Base-by-base conservation (phyloP, 306 rosid genomes). In the Senna siamea region DNA sequence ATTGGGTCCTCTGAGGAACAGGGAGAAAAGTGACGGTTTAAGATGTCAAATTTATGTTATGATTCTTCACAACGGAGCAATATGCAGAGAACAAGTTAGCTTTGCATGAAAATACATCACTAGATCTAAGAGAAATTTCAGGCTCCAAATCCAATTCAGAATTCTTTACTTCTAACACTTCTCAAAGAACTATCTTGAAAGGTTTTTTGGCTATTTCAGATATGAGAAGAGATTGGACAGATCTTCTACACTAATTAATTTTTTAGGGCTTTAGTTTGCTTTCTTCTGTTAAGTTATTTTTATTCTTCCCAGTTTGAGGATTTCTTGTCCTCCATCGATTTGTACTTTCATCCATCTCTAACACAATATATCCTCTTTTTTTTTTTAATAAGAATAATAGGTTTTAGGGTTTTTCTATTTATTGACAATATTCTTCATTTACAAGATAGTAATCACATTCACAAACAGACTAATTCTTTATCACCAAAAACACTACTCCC, bases 1-100 rank as follows among this genome's bases (percentile, higher is more conserved):
- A 94, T 89, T 17, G 98, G 92, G 70, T 93, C 98, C 76, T 85
- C 98, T 93, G 80, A 64, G 61, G 60, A 85, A 64, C 57, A 81
- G 60, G 78, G 53, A 68, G 75, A 72, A 69, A 64, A 52, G 59
- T 32, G 40, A 72, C 55, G 20, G 75, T 73, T 67, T 34, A 65
- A 38, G 75, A 57, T 35, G 19, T 32, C 41, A 48, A 59, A 26
- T 47, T 34, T 18, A 61, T 17, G 48, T 38, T 35, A 35, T 9
- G 9, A 61, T 9, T 61, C 9, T 37, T 61, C 40, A 61, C 18
- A 35, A 37, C 0, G 4, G 30, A 30, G 35, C 22, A 62, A 62
- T 18, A 17, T 44, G 68, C 9, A 9, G 68, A 37, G 30, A 62
- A 38, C 68, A 62, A 37, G 30, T 9, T 17, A 6, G 6, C 4